These are phyloP conservation scores for Aspergillus sp. DNA, from an alignment of 2,329 filamentous ascomycete genomes.

Conservation along the genomic window DNA sequence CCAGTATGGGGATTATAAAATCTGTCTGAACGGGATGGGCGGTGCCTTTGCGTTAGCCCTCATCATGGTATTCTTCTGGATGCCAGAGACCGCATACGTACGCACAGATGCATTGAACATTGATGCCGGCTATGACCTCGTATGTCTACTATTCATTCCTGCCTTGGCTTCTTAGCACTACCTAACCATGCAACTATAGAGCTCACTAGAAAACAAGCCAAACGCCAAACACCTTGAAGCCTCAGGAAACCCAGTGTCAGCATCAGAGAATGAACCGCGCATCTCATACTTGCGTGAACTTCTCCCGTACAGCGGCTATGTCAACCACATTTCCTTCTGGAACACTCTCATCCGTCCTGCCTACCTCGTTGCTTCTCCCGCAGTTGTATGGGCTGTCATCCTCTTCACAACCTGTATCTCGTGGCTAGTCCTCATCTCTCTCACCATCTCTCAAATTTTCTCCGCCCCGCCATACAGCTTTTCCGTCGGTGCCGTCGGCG, in stretches of 20 bases:
- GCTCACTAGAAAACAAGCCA: conserved; percentile 18
- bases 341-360: conserved; percentile 38
- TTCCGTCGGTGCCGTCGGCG: conserved; percentile 35
- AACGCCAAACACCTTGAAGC: conserved; percentile 24
- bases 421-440: conserved; percentile 31
- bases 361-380: conserved; percentile 35
- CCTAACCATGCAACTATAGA: neutral
- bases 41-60: conserved; percentile 38
- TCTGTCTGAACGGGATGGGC: conserved; percentile 38
- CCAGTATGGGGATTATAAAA: conserved; percentile 35
- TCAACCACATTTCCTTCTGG: conserved; percentile 39
- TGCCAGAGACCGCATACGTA: conserved; percentile 43
- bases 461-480: conserved; percentile 40
- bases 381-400: conserved; percentile 39
- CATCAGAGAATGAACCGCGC: conserved; percentile 12
- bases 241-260: neutral
- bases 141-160: conserved; percentile 8
- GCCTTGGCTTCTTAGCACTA: neutral
- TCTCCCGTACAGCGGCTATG: conserved; percentile 40
- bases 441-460: conserved; percentile 38
- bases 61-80: conserved; percentile 43
- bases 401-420: conserved; percentile 31
- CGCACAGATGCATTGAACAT: conserved; percentile 35
- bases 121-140: conserved; percentile 32
- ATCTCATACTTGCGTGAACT: conserved; percentile 31